phyloP scores from a whole-genome alignment of 345 rosid genomes.

The Aquilaria yunnanensis region DNA sequence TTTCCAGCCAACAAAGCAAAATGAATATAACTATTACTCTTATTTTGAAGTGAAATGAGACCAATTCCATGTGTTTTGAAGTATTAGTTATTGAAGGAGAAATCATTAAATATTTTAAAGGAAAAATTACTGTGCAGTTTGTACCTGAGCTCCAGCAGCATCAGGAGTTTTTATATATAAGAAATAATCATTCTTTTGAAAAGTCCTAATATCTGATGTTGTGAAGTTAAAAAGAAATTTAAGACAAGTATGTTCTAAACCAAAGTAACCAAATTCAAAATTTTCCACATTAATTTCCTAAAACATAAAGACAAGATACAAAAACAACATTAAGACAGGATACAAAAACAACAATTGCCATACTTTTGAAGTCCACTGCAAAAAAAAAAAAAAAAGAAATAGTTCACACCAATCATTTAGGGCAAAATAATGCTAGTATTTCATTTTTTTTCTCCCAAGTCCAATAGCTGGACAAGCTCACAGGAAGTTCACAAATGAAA shows the following conservation, averaged over 20 bases:
- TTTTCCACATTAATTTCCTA: background rate
- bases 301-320: slow-evolving; percentile 59
- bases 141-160: slow-evolving; percentile 97
- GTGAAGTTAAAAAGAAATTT: background rate
- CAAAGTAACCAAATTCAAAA: background rate
- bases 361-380: slow-evolving; percentile 93
- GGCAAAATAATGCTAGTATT: background rate
- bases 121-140: slow-evolving; percentile 79
- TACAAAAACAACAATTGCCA: slow-evolving; percentile 17
- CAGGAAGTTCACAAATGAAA: slow-evolving; percentile 96
- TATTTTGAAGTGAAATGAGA: too few relatives aligned
- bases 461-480: slow-evolving; percentile 29
- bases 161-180: slow-evolving; percentile 95
- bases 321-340: slow-evolving; percentile 45
- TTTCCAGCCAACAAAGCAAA: too few relatives aligned
- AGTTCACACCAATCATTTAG: slow-evolving; percentile 13
- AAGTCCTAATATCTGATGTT: slow-evolving; percentile 82
- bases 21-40: too few relatives aligned
- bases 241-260: background rate
- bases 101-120: background rate
- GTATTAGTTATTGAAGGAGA: too few relatives aligned
- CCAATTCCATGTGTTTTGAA: too few relatives aligned
- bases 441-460: background rate
- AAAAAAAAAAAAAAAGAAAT: slow-evolving; percentile 17
- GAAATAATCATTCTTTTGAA: slow-evolving; percentile 93